Conservation (phyloP, 805 yeast species). For the Wickerhamomyces canadensis region DNA sequence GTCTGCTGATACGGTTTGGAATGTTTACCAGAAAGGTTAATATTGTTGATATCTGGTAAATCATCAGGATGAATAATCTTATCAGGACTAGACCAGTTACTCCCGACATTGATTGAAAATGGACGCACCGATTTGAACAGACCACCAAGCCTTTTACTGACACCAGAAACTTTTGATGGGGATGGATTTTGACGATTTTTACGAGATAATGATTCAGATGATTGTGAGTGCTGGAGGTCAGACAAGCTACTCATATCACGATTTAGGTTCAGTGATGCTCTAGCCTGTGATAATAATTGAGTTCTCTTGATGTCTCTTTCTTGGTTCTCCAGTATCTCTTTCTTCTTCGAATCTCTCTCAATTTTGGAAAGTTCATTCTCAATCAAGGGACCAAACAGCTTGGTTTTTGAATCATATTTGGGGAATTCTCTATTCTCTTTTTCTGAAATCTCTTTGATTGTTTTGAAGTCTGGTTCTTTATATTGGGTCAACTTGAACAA, state of each 20-base stretch:
- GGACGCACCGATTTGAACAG: slow-evolving; percentile 54
- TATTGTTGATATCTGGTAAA: slow-evolving; percentile 48
- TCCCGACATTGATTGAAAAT: slow-evolving; percentile 46
- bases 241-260: slow-evolving; percentile 12
- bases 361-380: slow-evolving; percentile 45
- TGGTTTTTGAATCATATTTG: slow-evolving; percentile 29
- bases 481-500: slow-evolving; percentile 35
- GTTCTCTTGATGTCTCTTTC: slow-evolving; percentile 31
- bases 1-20: slow-evolving; percentile 46
- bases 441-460: slow-evolving; percentile 36
- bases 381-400: slow-evolving; percentile 42
- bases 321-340: slow-evolving; percentile 32
- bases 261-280: slow-evolving; percentile 12
- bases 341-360: slow-evolving; percentile 45
- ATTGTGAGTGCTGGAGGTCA: slow-evolving; percentile 2
- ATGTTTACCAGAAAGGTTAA: slow-evolving; percentile 32
- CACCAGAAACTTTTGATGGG: slow-evolving; percentile 21
- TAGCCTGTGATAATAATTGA: slow-evolving; percentile 25
- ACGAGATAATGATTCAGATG: no score
- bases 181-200: slow-evolving; percentile 17
- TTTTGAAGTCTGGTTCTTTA: slow-evolving; percentile 30
- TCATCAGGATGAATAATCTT: slow-evolving; percentile 44
- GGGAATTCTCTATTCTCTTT: slow-evolving; percentile 36
- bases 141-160: slow-evolving; percentile 49
- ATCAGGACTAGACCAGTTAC: slow-evolving; percentile 37